Evolutionary conservation across 495 filamentous ascomycete species (phyloP), one percentile per base, ranked within the genome.

Genomic region (Podospora conica): DNA sequence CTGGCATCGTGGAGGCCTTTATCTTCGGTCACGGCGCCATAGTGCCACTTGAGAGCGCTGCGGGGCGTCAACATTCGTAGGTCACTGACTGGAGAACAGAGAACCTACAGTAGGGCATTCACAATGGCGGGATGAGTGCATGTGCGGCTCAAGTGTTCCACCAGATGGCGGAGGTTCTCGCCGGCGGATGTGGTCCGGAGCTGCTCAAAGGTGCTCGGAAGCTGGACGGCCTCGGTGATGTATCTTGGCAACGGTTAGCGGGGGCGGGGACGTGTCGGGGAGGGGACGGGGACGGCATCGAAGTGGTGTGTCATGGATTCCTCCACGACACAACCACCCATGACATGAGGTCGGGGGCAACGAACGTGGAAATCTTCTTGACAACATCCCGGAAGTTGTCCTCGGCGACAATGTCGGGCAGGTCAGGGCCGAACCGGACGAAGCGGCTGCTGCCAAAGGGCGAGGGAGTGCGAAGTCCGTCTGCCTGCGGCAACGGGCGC

Each of bases 11-110:
- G 88, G 31, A 94, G 70, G 1, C 88, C 89, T 68, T 86, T 86
- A 68, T 91, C 88, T 68, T 93, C 89, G 66, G 77, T 78, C 48
- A 83, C 77, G 18, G 80, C 71, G 62, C 82, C 84, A 71, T 90
- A 92, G 68, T 93, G 88, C 83, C 87, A 91, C 78, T 90, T 92
- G n/a, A 95, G 76, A 3, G 91, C 90, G 72, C 91, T 94, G 64
- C 15, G 55, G 28, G 11, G 27, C 24, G 59, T 66, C 27, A 62
- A 9, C 27, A 53, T 3, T 9, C 12, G 20, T 21, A 22, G 18
- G 21, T 11, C 27, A 18, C 15, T 1, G 22, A 55, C 24, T 23
- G 20, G 8, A 27, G 27, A 21, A 29, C 55, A 64, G 53, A 58
- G 25, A 56, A 79, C 86, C 72, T 77, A 93, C 91, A 96, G 82